Base-by-base conservation (phyloP, 352 stramenopile species). In the Pythium chondricola region DNA sequence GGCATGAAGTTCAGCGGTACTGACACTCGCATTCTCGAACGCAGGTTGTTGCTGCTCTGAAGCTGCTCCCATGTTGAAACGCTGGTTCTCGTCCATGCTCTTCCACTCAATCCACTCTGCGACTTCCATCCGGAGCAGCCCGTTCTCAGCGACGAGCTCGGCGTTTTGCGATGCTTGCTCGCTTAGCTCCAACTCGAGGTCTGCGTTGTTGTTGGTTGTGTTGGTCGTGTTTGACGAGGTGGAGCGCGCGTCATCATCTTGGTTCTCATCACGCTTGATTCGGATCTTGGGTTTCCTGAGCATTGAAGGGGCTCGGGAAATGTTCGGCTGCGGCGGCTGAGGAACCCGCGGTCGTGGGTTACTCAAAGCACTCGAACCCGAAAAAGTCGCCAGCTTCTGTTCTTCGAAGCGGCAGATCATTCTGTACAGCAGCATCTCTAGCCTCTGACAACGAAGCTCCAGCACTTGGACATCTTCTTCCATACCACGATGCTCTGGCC, bases 351-450 rank as follows among this genome's bases (percentile, higher is more conserved):
- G 45, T 17, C 46, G 53, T 25, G 54, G 40, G 21, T 53, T 30
- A 26, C 41, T 13, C 9, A n/a, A 25, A 52, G n/a, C 43, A 40
- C 71, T 71, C 21, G 73, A 53, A 3, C 65, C 68, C 24, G 74
- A 62, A 25, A 82, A 88, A 7, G 76, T 69, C 29, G 83, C 58
- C 33, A 80, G 71, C 43, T 88, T 88, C 43, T 88, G 84, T 51
- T 92, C 81, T 62, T 92, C 81, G 51, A 84, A 86, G 6, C 81
- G 74, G 37, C 81, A 92, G 45, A 92, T 87, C 78, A 92, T 92
- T 10, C 81, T 71, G 47, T 92, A 92, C 16, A 92, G 57, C 21
- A 92, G 56, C 75, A 92, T 88, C 33, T 92, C 81, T 29, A 92
- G 52, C 25, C 81, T 67, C 21, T 87, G 74, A 11, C 76, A 88